These are phyloP conservation scores for Trichoderma semiorbis DNA, from an alignment of 2,329 filamentous ascomycete genomes.

Conservation along the genomic window DNA sequence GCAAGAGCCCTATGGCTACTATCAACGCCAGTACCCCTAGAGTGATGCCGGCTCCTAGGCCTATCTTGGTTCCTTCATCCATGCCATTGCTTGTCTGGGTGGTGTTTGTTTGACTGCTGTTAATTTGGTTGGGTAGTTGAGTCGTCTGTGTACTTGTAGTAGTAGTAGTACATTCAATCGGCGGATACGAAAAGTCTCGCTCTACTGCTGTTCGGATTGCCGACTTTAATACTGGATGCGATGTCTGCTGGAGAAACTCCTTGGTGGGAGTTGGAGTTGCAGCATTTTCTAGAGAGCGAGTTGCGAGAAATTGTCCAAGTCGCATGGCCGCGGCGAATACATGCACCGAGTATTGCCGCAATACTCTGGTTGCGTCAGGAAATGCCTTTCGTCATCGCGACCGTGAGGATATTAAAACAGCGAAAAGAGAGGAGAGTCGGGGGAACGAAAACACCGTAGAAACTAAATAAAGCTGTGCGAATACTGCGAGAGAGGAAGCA, in stretches of 20 bases:
- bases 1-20: not conserved
- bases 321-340: not conserved
- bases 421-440: not conserved
- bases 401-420: not conserved
- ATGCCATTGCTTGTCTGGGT: not conserved
- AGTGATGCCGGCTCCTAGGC: not conserved
- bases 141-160: not conserved
- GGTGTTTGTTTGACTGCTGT: not conserved
- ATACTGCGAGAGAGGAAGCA: not conserved
- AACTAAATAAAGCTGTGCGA: not conserved
- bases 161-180: not conserved
- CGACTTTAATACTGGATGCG: not conserved
- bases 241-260: not conserved
- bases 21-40: constrained; percentile 1
- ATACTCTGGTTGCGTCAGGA: not conserved
- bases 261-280: not conserved
- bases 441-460: not conserved
- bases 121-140: not conserved
- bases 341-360: not conserved
- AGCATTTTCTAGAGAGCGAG: not conserved
- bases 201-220: not conserved
- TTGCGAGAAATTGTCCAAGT: not conserved
- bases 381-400: not conserved
- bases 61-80: not conserved
- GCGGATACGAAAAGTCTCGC: not conserved